These are phyloP conservation scores for Pisolithus thermaeus DNA, from an alignment of 1,284 basidiomycete species.

Conservation along the genomic window DNA sequence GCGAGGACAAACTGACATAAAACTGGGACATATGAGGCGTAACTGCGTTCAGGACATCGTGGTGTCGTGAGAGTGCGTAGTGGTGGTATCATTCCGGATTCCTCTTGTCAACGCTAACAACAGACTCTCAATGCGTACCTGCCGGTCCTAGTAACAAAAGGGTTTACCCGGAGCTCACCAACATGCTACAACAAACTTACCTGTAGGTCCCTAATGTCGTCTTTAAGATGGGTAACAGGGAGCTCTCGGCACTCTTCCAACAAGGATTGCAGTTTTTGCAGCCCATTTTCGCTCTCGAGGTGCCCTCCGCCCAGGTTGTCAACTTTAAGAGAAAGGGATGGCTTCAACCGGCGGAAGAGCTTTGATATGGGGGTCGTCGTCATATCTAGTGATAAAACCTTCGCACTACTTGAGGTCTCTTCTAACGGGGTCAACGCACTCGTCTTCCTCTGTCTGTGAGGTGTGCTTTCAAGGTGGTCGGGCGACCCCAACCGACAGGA, in stretches of 20 bases:
- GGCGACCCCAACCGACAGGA: slow-evolving; percentile 5
- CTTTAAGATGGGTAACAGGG: slow-evolving; percentile 59
- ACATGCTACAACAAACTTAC: slow-evolving; percentile 31
- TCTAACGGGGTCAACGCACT: slow-evolving; percentile 23
- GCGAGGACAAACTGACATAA: no score
- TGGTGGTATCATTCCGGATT: slow-evolving; percentile 28
- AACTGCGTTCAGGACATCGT: neutral
- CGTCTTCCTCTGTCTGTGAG: slow-evolving; percentile 21
- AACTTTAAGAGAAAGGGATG: slow-evolving; percentile 5
- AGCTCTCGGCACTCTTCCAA: slow-evolving; percentile 57
- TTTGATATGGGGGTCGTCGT: slow-evolving; percentile 23
- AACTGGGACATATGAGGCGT: no score
- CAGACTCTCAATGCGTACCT: slow-evolving; percentile 71
- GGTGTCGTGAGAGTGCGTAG: neutral
- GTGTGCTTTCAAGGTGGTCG: neutral
- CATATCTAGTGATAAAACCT: slow-evolving; percentile 25
- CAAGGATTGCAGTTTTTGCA: slow-evolving; percentile 52
- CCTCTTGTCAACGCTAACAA: slow-evolving; percentile 48
- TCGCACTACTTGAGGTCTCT: slow-evolving; percentile 25
- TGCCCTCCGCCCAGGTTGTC: slow-evolving; percentile 22
- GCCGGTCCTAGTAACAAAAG: slow-evolving; percentile 51
- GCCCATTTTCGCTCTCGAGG: slow-evolving; percentile 33
- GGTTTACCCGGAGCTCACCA: neutral
- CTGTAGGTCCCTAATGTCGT: slow-evolving; percentile 78
- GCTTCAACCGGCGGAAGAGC: slow-evolving; percentile 20